These are phyloP conservation scores for Aspergillus biplanus DNA, from an alignment of 495 filamentous ascomycete species.

Conservation along the genomic window DNA sequence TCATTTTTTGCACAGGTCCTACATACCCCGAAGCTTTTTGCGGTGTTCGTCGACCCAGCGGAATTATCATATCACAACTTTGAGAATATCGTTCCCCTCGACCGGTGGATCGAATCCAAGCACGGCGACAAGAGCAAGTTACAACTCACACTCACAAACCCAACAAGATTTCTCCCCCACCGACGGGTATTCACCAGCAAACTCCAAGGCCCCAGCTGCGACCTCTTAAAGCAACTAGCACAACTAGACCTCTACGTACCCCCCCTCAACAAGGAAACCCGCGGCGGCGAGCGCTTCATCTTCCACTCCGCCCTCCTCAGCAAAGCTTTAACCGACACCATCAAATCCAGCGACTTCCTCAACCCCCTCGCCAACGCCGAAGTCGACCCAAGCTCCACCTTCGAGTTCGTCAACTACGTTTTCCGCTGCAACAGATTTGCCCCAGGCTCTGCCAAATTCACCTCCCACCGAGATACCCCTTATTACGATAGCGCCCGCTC, in stretches of 20 bases:
- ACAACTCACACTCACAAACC: not conserved
- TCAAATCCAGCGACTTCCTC: not conserved
- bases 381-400: not conserved
- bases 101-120: conserved; percentile 4
- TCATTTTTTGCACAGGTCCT: not conserved
- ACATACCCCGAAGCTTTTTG: not conserved
- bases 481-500: conserved; percentile 1
- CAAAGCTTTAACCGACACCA: not conserved
- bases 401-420: conserved; percentile 7
- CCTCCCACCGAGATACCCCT: not conserved
- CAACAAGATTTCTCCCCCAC: not conserved
- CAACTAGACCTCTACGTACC: not conserved
- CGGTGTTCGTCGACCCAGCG: conserved; percentile 1
- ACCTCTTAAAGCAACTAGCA: not conserved
- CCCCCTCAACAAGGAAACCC: not conserved
- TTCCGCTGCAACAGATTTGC: conserved; percentile 8
- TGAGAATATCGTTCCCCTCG: conserved; percentile 9
- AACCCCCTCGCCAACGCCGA: not conserved
- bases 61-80: conserved; percentile 8
- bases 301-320: conserved; percentile 8
- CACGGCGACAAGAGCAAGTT: not conserved
- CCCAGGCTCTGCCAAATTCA: not conserved
- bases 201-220: not conserved
- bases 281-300: conserved; percentile 8
- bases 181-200: not conserved